Base-by-base conservation (phyloP, 2,329 filamentous ascomycete species). In the Fusarium subglutinans region DNA sequence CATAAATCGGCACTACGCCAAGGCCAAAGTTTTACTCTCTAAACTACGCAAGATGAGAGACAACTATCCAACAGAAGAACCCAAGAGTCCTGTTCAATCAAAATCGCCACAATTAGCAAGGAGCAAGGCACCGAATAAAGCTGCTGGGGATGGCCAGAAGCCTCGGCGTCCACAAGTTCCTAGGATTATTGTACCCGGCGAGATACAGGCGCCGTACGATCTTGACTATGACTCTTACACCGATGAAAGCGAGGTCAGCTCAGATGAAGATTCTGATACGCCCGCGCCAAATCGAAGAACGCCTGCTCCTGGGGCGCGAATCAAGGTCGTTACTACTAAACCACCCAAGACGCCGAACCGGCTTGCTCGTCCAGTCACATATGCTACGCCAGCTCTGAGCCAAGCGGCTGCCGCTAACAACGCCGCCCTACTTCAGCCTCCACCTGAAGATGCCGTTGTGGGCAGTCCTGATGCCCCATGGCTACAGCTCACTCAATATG, bases 181-280 rank as follows among this genome's bases (percentile, higher is more conserved):
- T 11, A 85, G 88, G 47, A 91, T 92, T 51, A 92, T 90, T 4
- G 89, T 92, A 17, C 90, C 90, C 3, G 90, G 90, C 50, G 90
- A 92, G 78, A 90, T 92, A 14, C 83, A 92, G 53, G 90, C 90
- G 4, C 90, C 90, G 0, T 91, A 91, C 76, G 90, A 92, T 63
- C 81, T 91, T 30, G 89, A 91, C 66, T 91, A 90, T 78, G 89
- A 91, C 58, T 84, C 86, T 2, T 89, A 87, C 66, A 88, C 83
- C 53, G 88, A 87, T 28, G 86, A 86, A 20, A 87, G 84, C 73
- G 88, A 89, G 26, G 85, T 86, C 44, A 88, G 86, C 78, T 87
- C 86, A 5, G 87, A 87, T 28, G 85, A 87, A 14, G 87, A 88
- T 37, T 82, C 84, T 10, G 84, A 87, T 24, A 79, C 82, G 30